A percentile compares a stretch with the other conserved stretches of the same genome.
Conservation (phyloP, 306 rosid genomes). For the Quercus wislizeni region DNA sequence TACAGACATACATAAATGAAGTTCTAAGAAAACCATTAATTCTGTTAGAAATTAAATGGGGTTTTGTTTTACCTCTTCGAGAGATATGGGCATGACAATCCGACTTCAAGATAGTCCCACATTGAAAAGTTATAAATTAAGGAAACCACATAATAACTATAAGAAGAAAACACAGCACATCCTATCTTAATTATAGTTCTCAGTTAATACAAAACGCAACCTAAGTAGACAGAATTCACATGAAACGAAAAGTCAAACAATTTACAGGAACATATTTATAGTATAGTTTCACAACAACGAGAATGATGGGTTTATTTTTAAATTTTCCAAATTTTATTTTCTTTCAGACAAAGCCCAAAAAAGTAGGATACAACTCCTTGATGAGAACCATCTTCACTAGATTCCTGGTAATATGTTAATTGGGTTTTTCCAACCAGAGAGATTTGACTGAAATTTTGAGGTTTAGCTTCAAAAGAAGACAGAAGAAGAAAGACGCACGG, state of each 20-base stretch:
- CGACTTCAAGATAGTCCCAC: constrained; percentile 32
- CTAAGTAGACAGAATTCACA: too few relatives aligned
- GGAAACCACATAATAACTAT: constrained; percentile 20
- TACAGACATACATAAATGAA: not conserved
- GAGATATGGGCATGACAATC: constrained; percentile 40
- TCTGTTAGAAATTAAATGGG: not conserved
- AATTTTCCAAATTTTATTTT: not conserved
- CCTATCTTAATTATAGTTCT: not conserved
- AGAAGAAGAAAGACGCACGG: not conserved
- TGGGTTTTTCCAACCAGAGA: not conserved
- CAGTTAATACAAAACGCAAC: not conserved
- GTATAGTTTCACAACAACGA: too few relatives aligned
- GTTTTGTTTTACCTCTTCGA: constrained; percentile 39
- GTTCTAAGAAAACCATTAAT: too few relatives aligned
- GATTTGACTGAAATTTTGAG: not conserved
- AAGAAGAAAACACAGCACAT: not conserved
- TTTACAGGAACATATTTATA: not conserved
- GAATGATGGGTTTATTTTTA: not conserved
- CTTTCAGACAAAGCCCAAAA: not conserved
- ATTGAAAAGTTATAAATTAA: constrained; percentile 15
- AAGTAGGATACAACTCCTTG: constrained; percentile 47
- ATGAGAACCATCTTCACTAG: constrained; percentile 31
- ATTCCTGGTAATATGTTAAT: not conserved
- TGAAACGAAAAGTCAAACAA: not conserved
- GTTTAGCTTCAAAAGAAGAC: not conserved